phyloP scores from a whole-genome alignment of 2,329 filamentous ascomycete genomes.

The Penicillium sp. region DNA sequence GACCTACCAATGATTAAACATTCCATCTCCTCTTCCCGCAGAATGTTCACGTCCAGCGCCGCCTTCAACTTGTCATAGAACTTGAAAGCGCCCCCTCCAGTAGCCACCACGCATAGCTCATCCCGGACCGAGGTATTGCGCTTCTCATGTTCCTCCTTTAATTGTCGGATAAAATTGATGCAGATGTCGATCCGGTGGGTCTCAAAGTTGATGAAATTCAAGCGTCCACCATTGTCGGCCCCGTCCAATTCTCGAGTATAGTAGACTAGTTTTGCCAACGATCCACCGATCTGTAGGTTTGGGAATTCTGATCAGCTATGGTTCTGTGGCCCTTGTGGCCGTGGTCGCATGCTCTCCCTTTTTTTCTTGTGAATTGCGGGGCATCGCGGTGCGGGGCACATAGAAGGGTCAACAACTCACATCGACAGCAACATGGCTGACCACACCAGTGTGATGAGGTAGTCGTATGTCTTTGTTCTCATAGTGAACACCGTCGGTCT shows the following conservation, averaged over 20 bases:
- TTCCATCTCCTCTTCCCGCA: constrained; percentile 97
- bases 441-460: constrained; percentile 90
- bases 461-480: constrained; percentile 94
- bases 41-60: constrained; percentile 79
- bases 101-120: constrained; percentile 90
- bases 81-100: constrained; percentile 92
- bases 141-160: constrained; percentile 78
- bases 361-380: constrained; percentile 28
- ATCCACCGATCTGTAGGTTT: constrained; percentile 77
- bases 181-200: constrained; percentile 92
- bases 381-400: constrained; percentile 21
- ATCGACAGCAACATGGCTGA: constrained; percentile 96
- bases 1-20: constrained; percentile 84
- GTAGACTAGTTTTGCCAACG: constrained; percentile 93
- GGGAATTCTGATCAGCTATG: constrained; percentile 6
- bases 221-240: constrained; percentile 76
- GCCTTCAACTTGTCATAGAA: constrained; percentile 90
- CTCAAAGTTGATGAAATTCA: constrained; percentile 96
- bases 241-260: constrained; percentile 86
- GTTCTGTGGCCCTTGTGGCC: not conserved
- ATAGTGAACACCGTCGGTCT: constrained; percentile 60
- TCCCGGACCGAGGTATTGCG: constrained; percentile 69
- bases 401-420: constrained; percentile 59
- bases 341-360: not conserved
- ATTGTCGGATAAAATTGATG: constrained; percentile 82